Evolutionary conservation across 306 rosid species (phyloP).

Genomic region (Medicago lupulina): DNA sequence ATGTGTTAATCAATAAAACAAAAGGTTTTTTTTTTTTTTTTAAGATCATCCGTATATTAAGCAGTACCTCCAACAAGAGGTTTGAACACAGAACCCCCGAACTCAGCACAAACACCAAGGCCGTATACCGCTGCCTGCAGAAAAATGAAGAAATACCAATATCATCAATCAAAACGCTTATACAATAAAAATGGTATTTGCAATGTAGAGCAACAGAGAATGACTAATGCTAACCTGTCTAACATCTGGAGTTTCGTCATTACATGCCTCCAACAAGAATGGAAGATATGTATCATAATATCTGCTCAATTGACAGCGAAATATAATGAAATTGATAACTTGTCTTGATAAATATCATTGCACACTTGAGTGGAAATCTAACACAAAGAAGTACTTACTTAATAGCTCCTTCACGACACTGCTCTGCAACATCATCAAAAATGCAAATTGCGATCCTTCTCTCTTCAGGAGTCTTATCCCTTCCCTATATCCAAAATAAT

Average conservation of each 20-base stretch:
- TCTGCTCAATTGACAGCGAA: constrained; percentile 56
- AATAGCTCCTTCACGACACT: constrained; percentile 94
- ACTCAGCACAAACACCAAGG: constrained; percentile 98
- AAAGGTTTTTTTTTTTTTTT: neutral
- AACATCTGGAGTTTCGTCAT: constrained; percentile 91
- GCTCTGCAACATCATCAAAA: constrained; percentile 98
- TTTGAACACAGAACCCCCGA: constrained; percentile 84
- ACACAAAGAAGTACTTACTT: constrained; percentile 56
- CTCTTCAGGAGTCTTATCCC: constrained; percentile 97
- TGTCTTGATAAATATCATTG: constrained; percentile 16
- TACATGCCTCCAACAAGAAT: constrained; percentile 96
- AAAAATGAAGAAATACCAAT: constrained; percentile 13
- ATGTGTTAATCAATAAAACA: constrained; percentile 29
- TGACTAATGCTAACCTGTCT: constrained; percentile 74
- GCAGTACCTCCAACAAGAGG: constrained; percentile 84
- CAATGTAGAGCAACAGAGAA: constrained; percentile 29
- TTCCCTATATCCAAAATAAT: constrained; percentile 63
- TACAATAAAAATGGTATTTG: constrained; percentile 25
- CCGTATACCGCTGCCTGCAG: constrained; percentile 97
- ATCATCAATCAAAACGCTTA: constrained; percentile 31
- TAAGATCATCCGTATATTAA: constrained; percentile 10
- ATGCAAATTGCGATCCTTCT: constrained; percentile 98
- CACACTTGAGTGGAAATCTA: neutral
- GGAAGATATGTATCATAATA: constrained; percentile 95
- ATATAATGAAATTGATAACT: constrained; percentile 13